Percentiles rank a stretch among this genome's conserved stretches.
Conservation (phyloP, 495 filamentous ascomycete genomes). For the Xylaria palmicola region DNA sequence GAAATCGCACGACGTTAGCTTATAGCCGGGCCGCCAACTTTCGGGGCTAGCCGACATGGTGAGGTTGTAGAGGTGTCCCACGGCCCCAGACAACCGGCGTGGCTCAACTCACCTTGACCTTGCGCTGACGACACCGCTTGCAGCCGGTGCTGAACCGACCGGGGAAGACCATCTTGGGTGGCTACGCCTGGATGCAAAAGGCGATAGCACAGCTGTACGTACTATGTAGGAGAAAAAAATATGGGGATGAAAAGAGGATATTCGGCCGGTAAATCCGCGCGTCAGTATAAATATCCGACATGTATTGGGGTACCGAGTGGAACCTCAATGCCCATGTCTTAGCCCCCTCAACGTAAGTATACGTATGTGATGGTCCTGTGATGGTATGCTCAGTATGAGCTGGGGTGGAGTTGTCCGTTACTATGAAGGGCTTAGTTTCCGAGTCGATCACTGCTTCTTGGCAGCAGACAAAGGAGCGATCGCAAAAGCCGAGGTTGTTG, state of each 20-base stretch:
- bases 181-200: background rate
- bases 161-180: constrained; percentile 24
- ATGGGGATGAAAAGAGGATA: background rate
- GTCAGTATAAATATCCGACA: too few relatives aligned
- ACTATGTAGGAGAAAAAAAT: constrained; percentile 8
- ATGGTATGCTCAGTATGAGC: background rate
- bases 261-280: too few relatives aligned
- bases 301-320: constrained; percentile 1
- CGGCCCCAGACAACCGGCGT: background rate
- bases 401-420: background rate
- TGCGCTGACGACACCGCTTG: constrained; percentile 23
- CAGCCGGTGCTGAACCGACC: constrained; percentile 24
- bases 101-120: constrained; percentile 21
- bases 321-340: background rate
- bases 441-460: background rate
- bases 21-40: background rate
- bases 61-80: background rate
- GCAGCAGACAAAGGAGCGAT: background rate
- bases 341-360: too few relatives aligned
- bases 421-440: background rate
- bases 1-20: background rate
- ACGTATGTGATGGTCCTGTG: too few relatives aligned
- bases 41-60: background rate
- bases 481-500: background rate
- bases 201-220: background rate